Conservation (phyloP, 805 yeast species). For the Dipodascus geniculatus region DNA sequence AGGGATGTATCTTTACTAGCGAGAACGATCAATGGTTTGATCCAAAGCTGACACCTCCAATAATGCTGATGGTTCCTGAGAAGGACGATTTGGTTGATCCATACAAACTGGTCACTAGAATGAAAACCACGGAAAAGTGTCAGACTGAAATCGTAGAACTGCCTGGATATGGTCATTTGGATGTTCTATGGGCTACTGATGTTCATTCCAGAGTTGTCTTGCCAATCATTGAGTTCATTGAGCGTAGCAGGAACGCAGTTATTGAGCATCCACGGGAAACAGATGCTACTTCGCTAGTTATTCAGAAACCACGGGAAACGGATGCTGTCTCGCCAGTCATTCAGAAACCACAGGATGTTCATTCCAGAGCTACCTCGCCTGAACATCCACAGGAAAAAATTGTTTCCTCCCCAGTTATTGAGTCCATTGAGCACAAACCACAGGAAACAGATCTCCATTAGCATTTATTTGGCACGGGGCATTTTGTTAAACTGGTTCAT, state of each 20-base stretch:
- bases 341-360: no score
- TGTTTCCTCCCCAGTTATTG: no score
- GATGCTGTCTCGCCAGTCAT: no score
- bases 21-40: slow-evolving; percentile 31
- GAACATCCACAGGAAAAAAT: no score
- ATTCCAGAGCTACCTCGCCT: no score
- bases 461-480: no score
- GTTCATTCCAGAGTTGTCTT: slow-evolving; percentile 53
- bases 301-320: no score
- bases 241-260: slow-evolving; percentile 7
- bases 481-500: no score
- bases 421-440: no score
- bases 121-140: slow-evolving; percentile 25
- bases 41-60: slow-evolving; percentile 37
- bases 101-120: slow-evolving; percentile 48
- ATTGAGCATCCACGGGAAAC: no score
- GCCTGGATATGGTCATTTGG: slow-evolving; percentile 70
- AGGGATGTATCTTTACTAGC: slow-evolving; percentile 43
- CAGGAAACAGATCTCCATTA: no score
- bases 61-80: slow-evolving; percentile 60
- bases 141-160: slow-evolving; percentile 28
- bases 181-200: slow-evolving; percentile 87
- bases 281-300: no score
- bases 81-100: slow-evolving; percentile 75
- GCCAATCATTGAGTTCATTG: slow-evolving; percentile 24